Evolutionary conservation across 805 yeast genomes (phyloP).

Genomic region (Kregervanrija pseudodelftensis): DNA sequence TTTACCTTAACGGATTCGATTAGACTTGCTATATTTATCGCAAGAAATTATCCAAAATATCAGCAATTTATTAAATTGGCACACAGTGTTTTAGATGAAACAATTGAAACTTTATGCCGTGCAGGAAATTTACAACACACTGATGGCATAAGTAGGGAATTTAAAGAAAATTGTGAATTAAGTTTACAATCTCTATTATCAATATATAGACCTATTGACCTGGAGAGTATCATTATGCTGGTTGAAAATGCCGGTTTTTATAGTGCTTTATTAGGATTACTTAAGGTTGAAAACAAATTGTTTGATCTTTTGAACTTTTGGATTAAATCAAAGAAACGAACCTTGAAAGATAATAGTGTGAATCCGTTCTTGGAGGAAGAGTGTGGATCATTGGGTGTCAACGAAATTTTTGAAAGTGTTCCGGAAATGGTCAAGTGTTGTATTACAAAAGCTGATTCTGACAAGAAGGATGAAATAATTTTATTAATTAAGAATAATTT

Average conservation of each 20-base stretch:
- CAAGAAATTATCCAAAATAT: slow-evolving; percentile 78
- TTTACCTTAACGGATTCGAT: slow-evolving; percentile 25
- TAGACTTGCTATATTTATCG: slow-evolving; percentile 60
- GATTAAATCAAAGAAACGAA: slow-evolving; percentile 26
- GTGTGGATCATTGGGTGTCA: slow-evolving; percentile 1
- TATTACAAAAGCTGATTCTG: slow-evolving; percentile 9
- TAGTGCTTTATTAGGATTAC: slow-evolving; percentile 52
- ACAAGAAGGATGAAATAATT: slow-evolving; percentile 20
- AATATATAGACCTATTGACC: slow-evolving; percentile 51
- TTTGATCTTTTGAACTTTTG: slow-evolving; percentile 50
- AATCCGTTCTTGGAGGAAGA: slow-evolving; percentile 1
- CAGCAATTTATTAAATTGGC: slow-evolving; percentile 73
- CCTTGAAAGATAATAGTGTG: neutral
- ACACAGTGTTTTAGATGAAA: slow-evolving; percentile 43
- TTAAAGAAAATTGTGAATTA: slow-evolving; percentile 46
- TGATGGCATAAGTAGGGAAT: neutral
- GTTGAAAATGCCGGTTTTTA: slow-evolving; percentile 50
- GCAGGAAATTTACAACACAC: slow-evolving; percentile 1
- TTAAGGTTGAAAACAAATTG: slow-evolving; percentile 44
- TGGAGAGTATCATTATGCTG: slow-evolving; percentile 39
- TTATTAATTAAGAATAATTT: slow-evolving; percentile 25
- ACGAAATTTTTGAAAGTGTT: slow-evolving; percentile 26
- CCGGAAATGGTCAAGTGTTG: slow-evolving; percentile 23
- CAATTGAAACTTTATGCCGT: slow-evolving; percentile 44
- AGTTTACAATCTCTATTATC: slow-evolving; percentile 71